Base-by-base conservation (phyloP, 305 asterid genomes). In the Andrographis paniculata region DNA sequence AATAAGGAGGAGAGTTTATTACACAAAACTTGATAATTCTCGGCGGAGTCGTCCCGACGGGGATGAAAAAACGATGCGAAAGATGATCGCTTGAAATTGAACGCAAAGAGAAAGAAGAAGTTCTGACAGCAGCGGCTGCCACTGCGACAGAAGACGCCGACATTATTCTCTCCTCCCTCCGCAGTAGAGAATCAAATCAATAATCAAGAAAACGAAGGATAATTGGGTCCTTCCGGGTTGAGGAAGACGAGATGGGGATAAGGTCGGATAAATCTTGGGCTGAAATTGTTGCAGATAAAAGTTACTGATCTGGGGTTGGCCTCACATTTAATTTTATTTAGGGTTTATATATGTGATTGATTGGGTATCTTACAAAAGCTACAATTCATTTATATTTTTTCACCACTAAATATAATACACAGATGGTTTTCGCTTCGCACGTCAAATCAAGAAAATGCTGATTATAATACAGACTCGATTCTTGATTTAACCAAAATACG, bases 61-160 rank as follows among this genome's bases (percentile, higher is more conserved):
- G 70, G 44, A 35, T 35, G 0, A 66, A 68, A 61, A 66, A 64
- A 20, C 43, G 62, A 36, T 60, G 64, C 56, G 75, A 63, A 48
- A 50, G 55, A 44, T 52, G 55, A 41, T 76, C 76, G 4, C 39
- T 15, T 24, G 78, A 61, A 59, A 69, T 45, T 16, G 91, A 48
- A 17, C 69, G 59, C 19, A 56, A 42, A 9, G 75, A 63, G 28
- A 64, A 46, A 5, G 79, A 53, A 24, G 66, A 53, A 63, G 70
- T 15, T 63, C 59, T 55, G 59, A 71, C 40, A 20, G 78, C 68
- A 15, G 77, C 60, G 24, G 77, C 68, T 19, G 80, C 76, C 50
- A 75, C 52, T 48, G 83, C 69, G 17, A 75, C 59, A 20, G 82
- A 65, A 56, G 86, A 73, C 27, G 74, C 73, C 33, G 77, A 58